Conservation (phyloP, 345 rosid species). For the Abelmoschus esculentus region DNA sequence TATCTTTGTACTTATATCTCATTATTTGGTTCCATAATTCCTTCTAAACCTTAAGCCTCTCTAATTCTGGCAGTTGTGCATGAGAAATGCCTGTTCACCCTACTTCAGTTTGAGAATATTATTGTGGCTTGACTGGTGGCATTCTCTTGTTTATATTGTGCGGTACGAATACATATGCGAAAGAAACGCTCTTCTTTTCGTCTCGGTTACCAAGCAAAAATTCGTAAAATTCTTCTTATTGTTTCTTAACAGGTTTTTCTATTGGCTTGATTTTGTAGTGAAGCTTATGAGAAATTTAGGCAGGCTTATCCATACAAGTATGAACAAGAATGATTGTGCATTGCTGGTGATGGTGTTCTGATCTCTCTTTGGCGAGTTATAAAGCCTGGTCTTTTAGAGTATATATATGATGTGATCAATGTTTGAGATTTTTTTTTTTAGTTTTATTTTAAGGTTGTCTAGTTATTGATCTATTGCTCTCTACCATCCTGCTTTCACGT, state of each 20-base stretch:
- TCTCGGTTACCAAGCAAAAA: not conserved
- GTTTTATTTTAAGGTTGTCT: too few species aligned
- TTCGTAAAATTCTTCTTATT: not conserved
- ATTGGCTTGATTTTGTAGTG: slow-evolving; percentile 31
- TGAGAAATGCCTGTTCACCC: slow-evolving; percentile 53
- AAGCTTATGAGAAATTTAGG: slow-evolving; percentile 36
- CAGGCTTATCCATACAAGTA: slow-evolving; percentile 32
- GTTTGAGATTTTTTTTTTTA: too few species aligned
- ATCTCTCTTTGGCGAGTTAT: too few species aligned
- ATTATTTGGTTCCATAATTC: not conserved
- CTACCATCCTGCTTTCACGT: too few species aligned
- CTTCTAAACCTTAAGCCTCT: too few species aligned
- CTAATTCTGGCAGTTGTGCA: slow-evolving; percentile 31
- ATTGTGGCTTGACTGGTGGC: slow-evolving; percentile 62
- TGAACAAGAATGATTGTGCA: slow-evolving; percentile 24
- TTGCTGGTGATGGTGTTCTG: not conserved
- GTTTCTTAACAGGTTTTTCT: slow-evolving; percentile 35
- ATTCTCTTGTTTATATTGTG: slow-evolving; percentile 39
- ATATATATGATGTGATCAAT: too few species aligned
- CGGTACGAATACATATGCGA: slow-evolving; percentile 31
- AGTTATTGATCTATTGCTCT: too few species aligned
- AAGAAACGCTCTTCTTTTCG: not conserved
- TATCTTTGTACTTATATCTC: not conserved
- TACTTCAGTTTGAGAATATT: slow-evolving; percentile 36
- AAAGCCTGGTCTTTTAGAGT: too few species aligned